Evolutionary conservation across 495 filamentous ascomycete genomes (phyloP), one percentile per base, ranked within the genome.

Genomic region (Penicillium longicatenatum): DNA sequence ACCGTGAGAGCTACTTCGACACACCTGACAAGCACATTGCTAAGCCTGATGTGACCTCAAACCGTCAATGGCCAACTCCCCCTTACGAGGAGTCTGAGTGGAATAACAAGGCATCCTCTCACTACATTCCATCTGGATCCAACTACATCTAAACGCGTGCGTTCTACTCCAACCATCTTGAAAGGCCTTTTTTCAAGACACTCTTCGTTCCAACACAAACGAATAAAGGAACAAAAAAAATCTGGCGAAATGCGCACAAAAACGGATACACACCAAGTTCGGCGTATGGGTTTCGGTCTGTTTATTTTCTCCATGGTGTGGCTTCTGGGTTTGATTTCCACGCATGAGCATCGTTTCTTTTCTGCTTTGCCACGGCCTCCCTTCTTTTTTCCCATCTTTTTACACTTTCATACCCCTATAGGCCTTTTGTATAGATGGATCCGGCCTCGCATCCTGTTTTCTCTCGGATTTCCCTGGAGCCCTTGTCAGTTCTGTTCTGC

Each of bases 51-150:
- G 71, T 80, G 26, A 80, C 67, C 42, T 68, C 71, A 1, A 80
- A 82, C 56, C 82, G 89, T 44, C 91, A 93, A 71, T 96, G 91
- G 89, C 93, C 93, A 24, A 98, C 94, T n/a, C 95, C 95, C 39
- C 94, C 94, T 26, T 95, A 96, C 64, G 87, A 89, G 54, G 93
- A 95, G 65, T 84, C 86, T 57, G 94, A 93, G 70, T 97, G 90
- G 92, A 89, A 86, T 29, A 85, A 86, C n/a, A 85, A 91, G 42
- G 86, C 89, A 19, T 80, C 89, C 24, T 26, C 61, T 22, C 86
- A 88, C 5, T 90, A 87, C 74, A 89, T 90, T 71, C 79, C 88
- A 49, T 86, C 84, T 41, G 84, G 85, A 48, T 70, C 77, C 49
- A 73, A 71, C 37, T 81, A 73, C 61, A 71, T 75, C 58, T 84